Base-by-base conservation (phyloP, 2,329 filamentous ascomycete genomes). In the Sporothrix pseudoabietina region DNA sequence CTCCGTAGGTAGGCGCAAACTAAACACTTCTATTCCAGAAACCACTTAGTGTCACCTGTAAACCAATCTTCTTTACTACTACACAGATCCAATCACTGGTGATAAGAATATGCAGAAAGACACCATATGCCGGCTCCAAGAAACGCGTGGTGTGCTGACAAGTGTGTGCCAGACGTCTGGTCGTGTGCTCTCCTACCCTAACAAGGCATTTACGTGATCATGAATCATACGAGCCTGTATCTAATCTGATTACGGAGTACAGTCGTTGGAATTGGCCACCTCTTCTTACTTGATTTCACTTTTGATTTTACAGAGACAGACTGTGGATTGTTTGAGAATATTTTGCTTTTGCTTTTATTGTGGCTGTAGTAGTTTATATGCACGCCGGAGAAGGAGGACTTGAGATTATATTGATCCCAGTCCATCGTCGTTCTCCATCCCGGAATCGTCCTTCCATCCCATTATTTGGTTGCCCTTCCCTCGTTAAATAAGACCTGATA, bases 291-390 rank as follows among this genome's bases (percentile, higher is more conserved):
- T 26, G 39, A 7, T 41, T 44, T 44, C 41, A 44, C 41, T 44
- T 44, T 3, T 35, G 26, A 35, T 35, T 6, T 4, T 57, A 1
- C 1, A 16, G 3, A 22, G 12, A 14, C 12, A 22, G 12, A 14
- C 12, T 57, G 54, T 32, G 9, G 5, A 57, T 22, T 32, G 54
- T 63, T 63, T 41, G 19, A 63, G 19, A 39, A 41, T 22, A 30
- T 63, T 66, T 52, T 52, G 26, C 16, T 35, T 59, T 35, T 61
- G 30, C n/a, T 16, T 68, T n/a, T 66, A n/a, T 49, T 68, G n/a
- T 49, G 52, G n/a, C 49, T 16, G 14, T 44, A 49, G 19, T 49
- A 16, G 22, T 35, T 35, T 68, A 32, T 68, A 52, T 52, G 19
- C 19, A 35, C 8, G 26, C 12, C 5, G 44, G 65, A 52, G 30